A percentile compares a stretch with the other conserved stretches of the same genome.
Evolutionary conservation across 2,329 filamentous ascomycete genomes (phyloP).

Genomic region (Aschersonia sp.): DNA sequence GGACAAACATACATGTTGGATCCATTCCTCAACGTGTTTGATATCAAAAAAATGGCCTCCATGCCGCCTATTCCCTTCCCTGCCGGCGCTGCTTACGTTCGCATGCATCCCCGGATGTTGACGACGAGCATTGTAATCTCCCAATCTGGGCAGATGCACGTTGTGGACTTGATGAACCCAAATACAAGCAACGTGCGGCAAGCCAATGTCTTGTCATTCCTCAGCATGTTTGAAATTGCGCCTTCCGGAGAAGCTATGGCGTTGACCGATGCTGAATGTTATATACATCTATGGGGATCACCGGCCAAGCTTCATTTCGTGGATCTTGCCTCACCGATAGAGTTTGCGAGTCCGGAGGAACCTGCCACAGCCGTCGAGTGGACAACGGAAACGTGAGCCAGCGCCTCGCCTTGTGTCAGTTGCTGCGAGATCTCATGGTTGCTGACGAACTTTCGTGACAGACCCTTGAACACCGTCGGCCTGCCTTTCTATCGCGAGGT

Average conservation of each 20-base stretch:
- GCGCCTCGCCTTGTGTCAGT: neutral
- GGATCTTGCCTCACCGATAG: conserved; percentile 62
- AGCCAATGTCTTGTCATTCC: conserved; percentile 59
- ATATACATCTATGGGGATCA: conserved; percentile 79
- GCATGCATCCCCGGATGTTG: conserved; percentile 91
- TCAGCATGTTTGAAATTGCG: conserved; percentile 73
- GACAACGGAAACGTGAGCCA: conserved; percentile 51
- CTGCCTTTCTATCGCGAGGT: conserved; percentile 88
- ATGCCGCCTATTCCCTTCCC: conserved; percentile 87
- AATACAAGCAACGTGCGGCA: conserved; percentile 78
- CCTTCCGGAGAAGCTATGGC: conserved; percentile 78
- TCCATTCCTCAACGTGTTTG: conserved; percentile 88
- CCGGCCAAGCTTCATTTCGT: conserved; percentile 77
- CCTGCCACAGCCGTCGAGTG: conserved; percentile 49
- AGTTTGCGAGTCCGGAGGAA: conserved; percentile 57
- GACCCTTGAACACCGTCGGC: conserved; percentile 71
- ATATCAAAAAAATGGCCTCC: conserved; percentile 78
- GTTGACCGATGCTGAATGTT: conserved; percentile 63
- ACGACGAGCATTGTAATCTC: conserved; percentile 92
- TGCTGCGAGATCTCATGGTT: neutral
- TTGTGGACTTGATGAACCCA: conserved; percentile 89
- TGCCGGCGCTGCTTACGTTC: conserved; percentile 81
- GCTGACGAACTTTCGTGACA: conserved; percentile 15
- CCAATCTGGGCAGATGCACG: conserved; percentile 83
- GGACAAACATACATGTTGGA: conserved; percentile 64